Percentiles rank a stretch among this genome's conserved stretches.
These are phyloP conservation scores for Scytalidium lignicola DNA, from an alignment of 2,329 filamentous ascomycete species.

Conservation along the genomic window DNA sequence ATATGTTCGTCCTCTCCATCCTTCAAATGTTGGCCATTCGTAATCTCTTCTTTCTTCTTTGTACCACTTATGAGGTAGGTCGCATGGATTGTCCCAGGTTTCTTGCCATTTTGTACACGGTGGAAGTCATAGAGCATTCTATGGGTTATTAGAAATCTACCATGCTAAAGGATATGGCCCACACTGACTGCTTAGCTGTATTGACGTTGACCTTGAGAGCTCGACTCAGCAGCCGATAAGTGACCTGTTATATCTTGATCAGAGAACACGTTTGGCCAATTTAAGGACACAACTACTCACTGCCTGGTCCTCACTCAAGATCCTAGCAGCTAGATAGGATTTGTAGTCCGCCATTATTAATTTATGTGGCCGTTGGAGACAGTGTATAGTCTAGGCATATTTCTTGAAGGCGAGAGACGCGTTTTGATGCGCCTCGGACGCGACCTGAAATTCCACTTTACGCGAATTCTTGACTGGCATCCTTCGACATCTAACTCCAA, in stretches of 20 bases:
- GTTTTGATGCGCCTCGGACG: constrained; percentile 7
- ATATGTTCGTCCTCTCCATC: constrained; percentile 64
- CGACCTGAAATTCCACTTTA: constrained; percentile 18
- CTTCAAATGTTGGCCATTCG: constrained; percentile 35
- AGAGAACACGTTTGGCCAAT: background rate
- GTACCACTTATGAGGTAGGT: constrained; percentile 84
- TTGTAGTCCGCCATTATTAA: constrained; percentile 27
- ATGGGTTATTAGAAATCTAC: constrained; percentile 8
- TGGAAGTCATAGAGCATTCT: constrained; percentile 90
- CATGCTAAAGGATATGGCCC: background rate
- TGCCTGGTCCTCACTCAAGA: constrained; percentile 28
- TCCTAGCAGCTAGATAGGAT: constrained; percentile 26
- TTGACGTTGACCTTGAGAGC: constrained; percentile 81
- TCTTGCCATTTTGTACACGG: constrained; percentile 68
- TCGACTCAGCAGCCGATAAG: constrained; percentile 79
- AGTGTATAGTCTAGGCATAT: constrained; percentile 1
- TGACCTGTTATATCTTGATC: constrained; percentile 55
- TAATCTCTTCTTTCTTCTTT: constrained; percentile 38
- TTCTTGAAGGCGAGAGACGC: constrained; percentile 10
- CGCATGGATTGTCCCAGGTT: constrained; percentile 71
- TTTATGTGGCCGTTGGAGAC: constrained; percentile 1
- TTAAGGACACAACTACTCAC: constrained; percentile 15
- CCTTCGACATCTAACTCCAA: constrained; percentile 5
- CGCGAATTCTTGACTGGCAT: constrained; percentile 14
- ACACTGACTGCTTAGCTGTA: constrained; percentile 72